A percentile compares a stretch with the other conserved stretches of the same genome.
Evolutionary conservation across 2,329 filamentous ascomycete genomes (phyloP).

Genomic region (Aotearoamyces nothofagi): DNA sequence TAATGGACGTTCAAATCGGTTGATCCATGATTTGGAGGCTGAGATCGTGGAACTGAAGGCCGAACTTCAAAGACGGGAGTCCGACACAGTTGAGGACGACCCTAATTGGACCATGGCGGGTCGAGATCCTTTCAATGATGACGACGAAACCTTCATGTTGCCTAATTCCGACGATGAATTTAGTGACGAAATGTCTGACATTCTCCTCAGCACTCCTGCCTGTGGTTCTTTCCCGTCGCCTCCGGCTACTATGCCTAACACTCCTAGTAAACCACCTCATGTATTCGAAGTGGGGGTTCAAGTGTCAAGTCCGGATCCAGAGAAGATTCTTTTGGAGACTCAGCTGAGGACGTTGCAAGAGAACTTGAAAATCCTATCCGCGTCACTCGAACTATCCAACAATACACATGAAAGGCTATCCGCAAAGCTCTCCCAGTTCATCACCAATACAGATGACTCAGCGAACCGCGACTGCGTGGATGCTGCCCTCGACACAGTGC

Average conservation of each 20-base stretch:
- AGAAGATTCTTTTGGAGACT: constrained; percentile 10
- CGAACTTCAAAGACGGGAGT: constrained; percentile 10
- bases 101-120: constrained; percentile 35
- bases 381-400: constrained; percentile 12
- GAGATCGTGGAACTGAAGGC: constrained; percentile 13
- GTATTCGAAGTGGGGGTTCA: constrained; percentile 1
- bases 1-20: constrained; percentile 7
- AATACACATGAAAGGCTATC: constrained; percentile 13
- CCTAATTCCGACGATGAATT: constrained; percentile 13
- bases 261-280: constrained; percentile 9
- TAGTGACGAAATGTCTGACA: constrained; percentile 8
- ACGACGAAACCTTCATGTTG: constrained; percentile 24
- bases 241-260: constrained; percentile 16
- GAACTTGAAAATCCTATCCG: constrained; percentile 13
- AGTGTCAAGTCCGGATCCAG: constrained; percentile 9
- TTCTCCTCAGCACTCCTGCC: constrained; percentile 13
- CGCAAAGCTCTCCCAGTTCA: constrained; percentile 14
- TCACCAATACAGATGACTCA: constrained; percentile 10
- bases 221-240: constrained; percentile 17
- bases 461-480: constrained; percentile 14
- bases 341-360: constrained; percentile 13
- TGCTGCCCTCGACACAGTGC: constrained; percentile 16
- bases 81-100: constrained; percentile 8
- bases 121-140: constrained; percentile 24
- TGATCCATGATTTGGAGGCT: constrained; percentile 15